Conservation (phyloP, 2,329 filamentous ascomycete species). For the Colletotrichum euphorbiae region DNA sequence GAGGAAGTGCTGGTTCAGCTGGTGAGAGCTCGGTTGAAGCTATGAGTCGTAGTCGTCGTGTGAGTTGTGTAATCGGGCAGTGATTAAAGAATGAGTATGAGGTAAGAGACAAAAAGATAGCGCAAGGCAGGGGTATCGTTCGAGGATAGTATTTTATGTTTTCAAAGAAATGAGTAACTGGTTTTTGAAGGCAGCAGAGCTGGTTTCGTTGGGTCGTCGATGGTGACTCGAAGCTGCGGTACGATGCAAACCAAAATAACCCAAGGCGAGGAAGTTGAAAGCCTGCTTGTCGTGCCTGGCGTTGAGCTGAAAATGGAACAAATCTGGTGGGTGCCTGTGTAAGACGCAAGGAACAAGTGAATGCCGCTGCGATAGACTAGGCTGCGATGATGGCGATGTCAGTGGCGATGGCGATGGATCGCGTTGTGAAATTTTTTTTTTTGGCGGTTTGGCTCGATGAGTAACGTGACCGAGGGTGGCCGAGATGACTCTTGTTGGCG, state of each 20-base stretch:
- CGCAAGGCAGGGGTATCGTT: conserved; percentile 31
- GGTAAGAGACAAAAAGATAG: conserved; percentile 26
- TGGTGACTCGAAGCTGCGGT: conserved; percentile 12
- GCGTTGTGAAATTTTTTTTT: not conserved
- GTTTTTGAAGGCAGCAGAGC: conserved; percentile 8
- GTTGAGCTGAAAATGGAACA: conserved; percentile 28
- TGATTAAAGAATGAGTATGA: conserved; percentile 38
- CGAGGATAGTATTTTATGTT: not conserved
- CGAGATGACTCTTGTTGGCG: conserved; percentile 39
- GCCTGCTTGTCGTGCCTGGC: conserved; percentile 30
- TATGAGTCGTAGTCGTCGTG: conserved; percentile 37
- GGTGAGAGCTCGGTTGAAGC: conserved; percentile 19
- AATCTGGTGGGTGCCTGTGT: conserved; percentile 31
- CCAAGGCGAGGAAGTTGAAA: conserved; percentile 28
- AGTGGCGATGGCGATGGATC: conserved; percentile 21
- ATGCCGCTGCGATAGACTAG: conserved; percentile 57
- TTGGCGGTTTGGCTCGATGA: conserved; percentile 29
- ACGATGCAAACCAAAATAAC: conserved; percentile 15
- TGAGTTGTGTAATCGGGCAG: conserved; percentile 15
- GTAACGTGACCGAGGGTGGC: conserved; percentile 38
- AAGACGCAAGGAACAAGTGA: conserved; percentile 63
- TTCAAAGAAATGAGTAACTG: conserved; percentile 25
- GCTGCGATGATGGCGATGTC: conserved; percentile 41
- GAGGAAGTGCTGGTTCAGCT: conserved; percentile 29
- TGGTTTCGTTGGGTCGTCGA: conserved; percentile 12